Base-by-base conservation (phyloP, 192 early-diverging fungal genomes). In the Backusella macrospora region DNA sequence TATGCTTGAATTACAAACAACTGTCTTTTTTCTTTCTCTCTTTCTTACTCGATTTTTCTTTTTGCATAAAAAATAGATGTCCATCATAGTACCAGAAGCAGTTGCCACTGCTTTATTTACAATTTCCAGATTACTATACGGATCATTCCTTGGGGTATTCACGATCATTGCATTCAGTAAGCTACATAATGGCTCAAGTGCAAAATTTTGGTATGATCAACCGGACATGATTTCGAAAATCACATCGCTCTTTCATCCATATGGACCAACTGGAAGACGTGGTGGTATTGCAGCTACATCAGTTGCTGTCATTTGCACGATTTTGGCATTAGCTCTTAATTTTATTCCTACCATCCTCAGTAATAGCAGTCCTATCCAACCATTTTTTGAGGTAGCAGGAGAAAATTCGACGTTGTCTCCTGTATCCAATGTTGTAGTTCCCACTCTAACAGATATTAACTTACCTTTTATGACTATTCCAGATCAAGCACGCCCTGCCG, bases 141-240 rank as follows among this genome's bases (percentile, higher is more conserved):
- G 52, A 12, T 59, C 52, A 59, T 59, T 59, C 9, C 52, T 59
- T 59, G 18, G 21, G 4, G 52, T 59, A 10, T 9, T 59, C 10
- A 23, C 52, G 0, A 10, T 59, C 26, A 59, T 59, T 59, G 9
- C 5, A 23, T 59, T 59, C 3, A 59, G 52, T 23, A 59, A 23
- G 13, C 52, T 59, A 13, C 21, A 59, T 4, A 59, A 59, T 59
- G 52, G 52, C 4, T 59, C 52, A 59, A 59, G 52, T 26, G 52
- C 52, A 18, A 59, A 59, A 12, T 59, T 59, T 59, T 59, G 52
- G 52, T 59, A 59, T 23, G 52, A 59, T 59, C 52, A 59, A 12
- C 52, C 52, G 9, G 52, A 59, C 10, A 59, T 59, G 10, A 12
- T 59, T 4, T 59, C 52, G 26, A 59, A 59, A 59, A 26, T 59